phyloP scores from a whole-genome alignment of 768 basidiomycete genomes.

The Mycena latifolia region DNA sequence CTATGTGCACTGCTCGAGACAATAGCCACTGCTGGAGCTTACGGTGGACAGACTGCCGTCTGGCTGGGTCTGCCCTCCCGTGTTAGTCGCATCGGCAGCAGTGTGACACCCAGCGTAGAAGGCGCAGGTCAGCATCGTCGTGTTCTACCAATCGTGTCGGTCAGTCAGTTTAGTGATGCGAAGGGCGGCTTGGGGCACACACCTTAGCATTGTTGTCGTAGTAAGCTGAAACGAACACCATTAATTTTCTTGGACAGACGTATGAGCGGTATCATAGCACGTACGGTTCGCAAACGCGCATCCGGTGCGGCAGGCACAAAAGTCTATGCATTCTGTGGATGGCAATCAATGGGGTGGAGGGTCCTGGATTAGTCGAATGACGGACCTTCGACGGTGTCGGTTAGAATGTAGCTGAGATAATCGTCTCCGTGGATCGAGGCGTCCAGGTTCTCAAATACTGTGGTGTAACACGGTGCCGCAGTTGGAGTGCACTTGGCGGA shows the following conservation, averaged over 20 bases:
- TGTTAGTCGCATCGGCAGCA: conserved; percentile 31
- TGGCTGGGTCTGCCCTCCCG: conserved; percentile 31
- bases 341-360: background rate
- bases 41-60: conserved; percentile 29
- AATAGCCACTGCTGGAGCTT: conserved; percentile 25
- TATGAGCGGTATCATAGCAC: too few species aligned
- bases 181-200: background rate
- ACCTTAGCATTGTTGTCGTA: background rate
- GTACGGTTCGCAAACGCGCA: too few species aligned
- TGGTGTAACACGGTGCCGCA: background rate
- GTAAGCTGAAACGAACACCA: too few species aligned
- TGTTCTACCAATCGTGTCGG: background rate
- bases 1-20: background rate
- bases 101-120: conserved; percentile 28
- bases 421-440: conserved; percentile 28
- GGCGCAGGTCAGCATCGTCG: conserved; percentile 31
- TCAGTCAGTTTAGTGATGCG: background rate
- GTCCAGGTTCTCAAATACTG: conserved; percentile 20
- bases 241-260: too few species aligned
- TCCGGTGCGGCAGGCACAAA: conserved; percentile 12
- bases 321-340: conserved; percentile 22
- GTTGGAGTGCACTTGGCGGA: conserved; percentile 8
- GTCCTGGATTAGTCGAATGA: background rate
- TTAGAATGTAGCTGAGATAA: conserved; percentile 26
- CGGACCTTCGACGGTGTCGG: conserved; percentile 34